Conservation (phyloP, 2,329 filamentous ascomycete genomes). For the Nemania sp. region DNA sequence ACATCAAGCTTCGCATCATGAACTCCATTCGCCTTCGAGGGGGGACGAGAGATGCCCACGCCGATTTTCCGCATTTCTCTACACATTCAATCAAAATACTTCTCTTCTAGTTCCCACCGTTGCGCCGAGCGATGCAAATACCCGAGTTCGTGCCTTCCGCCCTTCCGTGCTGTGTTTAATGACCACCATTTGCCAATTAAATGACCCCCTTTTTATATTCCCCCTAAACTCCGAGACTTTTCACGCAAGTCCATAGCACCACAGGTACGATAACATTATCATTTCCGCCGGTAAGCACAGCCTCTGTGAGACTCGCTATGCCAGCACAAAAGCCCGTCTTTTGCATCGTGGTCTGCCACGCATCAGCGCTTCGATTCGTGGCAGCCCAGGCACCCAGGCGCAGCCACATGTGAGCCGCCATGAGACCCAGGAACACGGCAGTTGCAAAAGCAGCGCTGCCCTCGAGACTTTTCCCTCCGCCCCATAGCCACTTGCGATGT, state of each 20-base stretch:
- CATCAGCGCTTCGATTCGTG: slow-evolving; percentile 64
- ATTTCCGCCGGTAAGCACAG: slow-evolving; percentile 93
- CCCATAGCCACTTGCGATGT: slow-evolving; percentile 91
- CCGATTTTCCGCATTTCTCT: too few relatives aligned
- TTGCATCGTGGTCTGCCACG: slow-evolving; percentile 69
- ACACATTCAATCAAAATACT: background rate
- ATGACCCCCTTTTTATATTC: background rate
- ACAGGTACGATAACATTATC: slow-evolving; percentile 98
- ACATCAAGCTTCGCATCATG: too few relatives aligned
- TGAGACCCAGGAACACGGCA: slow-evolving; percentile 77
- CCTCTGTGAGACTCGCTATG: slow-evolving; percentile 88
- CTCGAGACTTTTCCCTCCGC: slow-evolving; percentile 93
- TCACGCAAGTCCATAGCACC: slow-evolving; percentile 88
- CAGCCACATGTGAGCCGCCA: slow-evolving; percentile 74
- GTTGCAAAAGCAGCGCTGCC: slow-evolving; percentile 80
- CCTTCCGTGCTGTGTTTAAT: slow-evolving; percentile 3
- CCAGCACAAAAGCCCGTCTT: slow-evolving; percentile 75
- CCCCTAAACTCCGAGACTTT: slow-evolving; percentile 66
- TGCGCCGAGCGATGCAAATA: slow-evolving; percentile 27
- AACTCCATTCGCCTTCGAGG: too few relatives aligned
- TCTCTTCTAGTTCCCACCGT: slow-evolving; percentile 16
- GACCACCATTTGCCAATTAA: background rate
- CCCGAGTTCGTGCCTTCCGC: background rate
- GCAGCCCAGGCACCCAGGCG: slow-evolving; percentile 76
- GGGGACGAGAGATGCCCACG: too few relatives aligned